Conservation (phyloP, 192 early-diverging fungal genomes). For the Mortierella antarctica region DNA sequence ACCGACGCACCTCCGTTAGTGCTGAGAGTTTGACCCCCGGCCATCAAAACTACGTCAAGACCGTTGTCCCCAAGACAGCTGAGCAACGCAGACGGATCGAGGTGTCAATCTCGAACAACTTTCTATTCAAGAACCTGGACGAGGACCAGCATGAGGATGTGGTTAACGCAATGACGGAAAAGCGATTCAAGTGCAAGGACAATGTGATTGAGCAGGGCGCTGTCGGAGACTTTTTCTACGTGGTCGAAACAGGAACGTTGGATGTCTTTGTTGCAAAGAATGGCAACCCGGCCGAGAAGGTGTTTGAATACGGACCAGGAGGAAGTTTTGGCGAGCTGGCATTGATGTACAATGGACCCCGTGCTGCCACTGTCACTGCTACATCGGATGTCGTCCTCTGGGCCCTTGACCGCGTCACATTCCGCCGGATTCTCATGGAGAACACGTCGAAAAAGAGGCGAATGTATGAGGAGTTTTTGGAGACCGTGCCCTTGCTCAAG, state of each 20-base stretch:
- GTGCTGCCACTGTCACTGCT: constrained; percentile 94
- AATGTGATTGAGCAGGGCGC: constrained; percentile 93
- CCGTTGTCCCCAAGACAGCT: constrained; percentile 88
- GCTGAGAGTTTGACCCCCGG: constrained; percentile 98
- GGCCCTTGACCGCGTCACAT: constrained; percentile 98
- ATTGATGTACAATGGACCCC: constrained; percentile 99
- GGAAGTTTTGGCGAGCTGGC: constrained; percentile 99
- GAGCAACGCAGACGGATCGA: constrained; percentile 89
- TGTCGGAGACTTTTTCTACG: constrained; percentile 98
- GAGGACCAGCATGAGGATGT: constrained; percentile 97
- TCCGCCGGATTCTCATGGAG: constrained; percentile 98
- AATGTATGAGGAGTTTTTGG: constrained; percentile 96
- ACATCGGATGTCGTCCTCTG: constrained; percentile 89
- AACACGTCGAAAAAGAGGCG: constrained; percentile 94
- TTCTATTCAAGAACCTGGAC: constrained; percentile 93
- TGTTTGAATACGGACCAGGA: constrained; percentile 81
- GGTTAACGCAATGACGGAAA: constrained; percentile 96
- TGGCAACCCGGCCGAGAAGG: constrained; percentile 74
- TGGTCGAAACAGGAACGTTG: constrained; percentile 93
- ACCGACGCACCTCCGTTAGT: constrained; percentile 92
- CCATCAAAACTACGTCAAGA: constrained; percentile 83
- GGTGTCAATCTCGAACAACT: constrained; percentile 85
- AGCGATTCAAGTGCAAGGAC: constrained; percentile 73
- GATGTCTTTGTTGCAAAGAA: constrained; percentile 89
- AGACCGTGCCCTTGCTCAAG: constrained; percentile 88